Evolutionary conservation across 257 asterid genomes (phyloP).

Genomic region (Solanum piurae): DNA sequence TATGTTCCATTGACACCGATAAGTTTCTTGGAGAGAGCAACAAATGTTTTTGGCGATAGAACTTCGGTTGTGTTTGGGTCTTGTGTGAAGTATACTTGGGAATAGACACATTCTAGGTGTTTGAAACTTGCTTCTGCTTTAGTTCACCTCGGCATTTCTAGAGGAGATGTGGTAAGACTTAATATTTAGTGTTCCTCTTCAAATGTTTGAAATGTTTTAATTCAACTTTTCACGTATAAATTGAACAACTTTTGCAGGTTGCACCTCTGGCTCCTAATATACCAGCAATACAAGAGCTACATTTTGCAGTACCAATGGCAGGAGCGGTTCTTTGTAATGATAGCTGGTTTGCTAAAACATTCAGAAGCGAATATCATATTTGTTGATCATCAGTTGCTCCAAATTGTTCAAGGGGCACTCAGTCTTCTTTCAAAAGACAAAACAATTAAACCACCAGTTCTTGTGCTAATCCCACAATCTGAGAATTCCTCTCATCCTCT

Average conservation of each 20-base stretch:
- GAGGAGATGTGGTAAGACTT: neutral
- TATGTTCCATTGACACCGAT: neutral
- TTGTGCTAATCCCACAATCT: constrained; percentile 12
- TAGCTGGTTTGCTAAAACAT: neutral
- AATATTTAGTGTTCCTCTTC: too few species aligned
- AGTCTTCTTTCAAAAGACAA: neutral
- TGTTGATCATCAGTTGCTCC: neutral
- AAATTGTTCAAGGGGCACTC: neutral
- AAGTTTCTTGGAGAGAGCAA: neutral
- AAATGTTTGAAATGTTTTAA: too few species aligned
- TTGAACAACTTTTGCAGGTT: neutral
- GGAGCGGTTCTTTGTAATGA: neutral
- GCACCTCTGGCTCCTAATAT: neutral
- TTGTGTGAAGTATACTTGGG: constrained; percentile 20
- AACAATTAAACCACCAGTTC: constrained; percentile 6
- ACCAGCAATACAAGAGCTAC: neutral
- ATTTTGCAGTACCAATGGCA: neutral
- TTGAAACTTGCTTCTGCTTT: constrained; percentile 24
- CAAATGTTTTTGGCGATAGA: neutral
- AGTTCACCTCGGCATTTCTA: constrained; percentile 9
- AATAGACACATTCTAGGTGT: constrained; percentile 21
- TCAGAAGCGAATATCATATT: neutral
- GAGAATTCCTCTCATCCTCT: neutral
- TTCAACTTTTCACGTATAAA: too few species aligned
- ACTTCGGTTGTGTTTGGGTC: constrained; percentile 1